A percentile compares a stretch with the other conserved stretches of the same genome.
These are phyloP conservation scores for Lizonia empirigonia DNA, from an alignment of 2,329 filamentous ascomycete species.

Conservation along the genomic window DNA sequence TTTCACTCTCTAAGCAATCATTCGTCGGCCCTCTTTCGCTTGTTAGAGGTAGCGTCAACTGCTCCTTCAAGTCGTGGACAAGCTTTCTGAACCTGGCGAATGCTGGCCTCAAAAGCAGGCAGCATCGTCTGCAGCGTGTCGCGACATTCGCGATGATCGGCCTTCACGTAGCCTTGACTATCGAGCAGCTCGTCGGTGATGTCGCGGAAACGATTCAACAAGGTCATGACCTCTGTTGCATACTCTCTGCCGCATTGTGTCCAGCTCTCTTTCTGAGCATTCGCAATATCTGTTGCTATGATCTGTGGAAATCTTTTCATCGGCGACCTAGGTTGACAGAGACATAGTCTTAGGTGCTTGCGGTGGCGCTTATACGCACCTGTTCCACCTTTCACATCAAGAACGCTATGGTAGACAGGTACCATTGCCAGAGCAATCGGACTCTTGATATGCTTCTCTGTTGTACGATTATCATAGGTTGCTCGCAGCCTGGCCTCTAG, in stretches of 20 bases:
- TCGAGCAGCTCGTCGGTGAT: constrained; percentile 8
- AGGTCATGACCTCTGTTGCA: neutral
- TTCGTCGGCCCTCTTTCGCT: neutral
- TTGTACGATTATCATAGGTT: constrained; percentile 10
- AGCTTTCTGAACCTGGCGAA: neutral
- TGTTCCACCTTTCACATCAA: neutral
- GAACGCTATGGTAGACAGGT: constrained; percentile 1
- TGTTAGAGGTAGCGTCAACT: neutral
- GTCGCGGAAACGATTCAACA: constrained; percentile 1
- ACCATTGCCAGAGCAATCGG: constrained; percentile 16
- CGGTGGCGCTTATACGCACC: constrained; percentile 6
- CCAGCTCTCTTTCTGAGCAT: neutral
- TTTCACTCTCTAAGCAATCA: neutral
- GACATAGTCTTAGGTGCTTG: neutral
- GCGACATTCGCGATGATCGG: neutral
- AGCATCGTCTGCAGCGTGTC: neutral
- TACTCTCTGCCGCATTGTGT: constrained; percentile 2
- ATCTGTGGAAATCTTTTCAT: neutral
- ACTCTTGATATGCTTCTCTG: constrained; percentile 15
- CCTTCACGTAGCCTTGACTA: neutral
- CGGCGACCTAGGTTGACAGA: neutral
- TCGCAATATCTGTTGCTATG: neutral
- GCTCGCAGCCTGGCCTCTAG: constrained; percentile 4
- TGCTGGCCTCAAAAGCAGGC: constrained; percentile 3
- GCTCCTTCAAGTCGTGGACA: neutral